phyloP scores from a whole-genome alignment of 2,329 filamentous ascomycete species.

The Fusarium luffae region DNA sequence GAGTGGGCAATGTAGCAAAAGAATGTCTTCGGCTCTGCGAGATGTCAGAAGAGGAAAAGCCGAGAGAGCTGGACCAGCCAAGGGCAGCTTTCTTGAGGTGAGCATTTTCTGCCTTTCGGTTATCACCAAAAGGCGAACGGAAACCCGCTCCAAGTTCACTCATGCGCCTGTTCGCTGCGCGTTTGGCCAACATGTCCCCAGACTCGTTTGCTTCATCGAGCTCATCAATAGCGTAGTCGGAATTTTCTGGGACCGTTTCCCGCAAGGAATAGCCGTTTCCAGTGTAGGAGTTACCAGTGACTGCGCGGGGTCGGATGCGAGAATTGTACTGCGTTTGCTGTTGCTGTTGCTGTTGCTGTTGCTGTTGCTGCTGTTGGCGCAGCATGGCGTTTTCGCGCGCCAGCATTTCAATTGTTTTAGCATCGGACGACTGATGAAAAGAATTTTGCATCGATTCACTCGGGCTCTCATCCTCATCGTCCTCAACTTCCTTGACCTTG shows the following conservation, averaged over 20 bases:
- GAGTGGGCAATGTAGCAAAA: constrained; percentile 75
- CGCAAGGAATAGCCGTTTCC: constrained; percentile 69
- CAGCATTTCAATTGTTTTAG: constrained; percentile 72
- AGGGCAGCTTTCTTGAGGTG: constrained; percentile 69
- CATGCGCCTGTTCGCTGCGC: constrained; percentile 63
- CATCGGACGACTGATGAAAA: constrained; percentile 65
- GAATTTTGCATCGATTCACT: constrained; percentile 61
- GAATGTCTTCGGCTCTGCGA: constrained; percentile 84
- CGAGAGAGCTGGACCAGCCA: constrained; percentile 75
- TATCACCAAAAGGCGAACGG: constrained; percentile 65
- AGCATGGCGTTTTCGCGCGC: constrained; percentile 72
- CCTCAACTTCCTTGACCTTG: constrained; percentile 77
- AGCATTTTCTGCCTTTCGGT: constrained; percentile 69
- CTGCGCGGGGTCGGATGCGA: constrained; percentile 67
- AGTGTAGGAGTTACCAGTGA: constrained; percentile 65
- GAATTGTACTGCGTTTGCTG: constrained; percentile 66
- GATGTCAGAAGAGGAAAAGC: constrained; percentile 71
- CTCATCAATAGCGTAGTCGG: constrained; percentile 79
- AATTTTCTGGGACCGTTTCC: constrained; percentile 71
- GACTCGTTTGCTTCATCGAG: constrained; percentile 70
- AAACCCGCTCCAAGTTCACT: constrained; percentile 64
- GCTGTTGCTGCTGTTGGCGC: constrained; percentile 56
- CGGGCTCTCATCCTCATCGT: constrained; percentile 71
- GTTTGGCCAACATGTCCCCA: constrained; percentile 59
- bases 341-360: constrained; percentile 43